phyloP scores from a whole-genome alignment of 331 rosid genomes.

The Prunus yedoensis region DNA sequence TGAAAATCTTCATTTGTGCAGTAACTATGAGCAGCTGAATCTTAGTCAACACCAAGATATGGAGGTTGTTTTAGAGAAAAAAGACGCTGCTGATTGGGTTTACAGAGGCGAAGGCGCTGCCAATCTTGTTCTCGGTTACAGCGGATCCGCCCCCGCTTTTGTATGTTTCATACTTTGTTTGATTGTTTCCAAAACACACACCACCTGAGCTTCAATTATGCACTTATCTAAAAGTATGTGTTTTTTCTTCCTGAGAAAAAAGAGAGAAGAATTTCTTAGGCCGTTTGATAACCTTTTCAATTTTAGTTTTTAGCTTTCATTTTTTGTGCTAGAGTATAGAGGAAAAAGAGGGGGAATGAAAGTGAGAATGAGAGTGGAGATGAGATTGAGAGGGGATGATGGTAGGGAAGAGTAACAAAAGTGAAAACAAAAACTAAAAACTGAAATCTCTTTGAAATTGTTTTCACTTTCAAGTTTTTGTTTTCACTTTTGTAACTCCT shows the following conservation, averaged over 20 bases:
- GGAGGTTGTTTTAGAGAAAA: constrained; percentile 47
- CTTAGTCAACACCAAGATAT: constrained; percentile 18
- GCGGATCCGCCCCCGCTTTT: constrained; percentile 61
- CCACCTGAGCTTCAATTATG: not conserved
- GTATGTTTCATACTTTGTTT: constrained; percentile 36
- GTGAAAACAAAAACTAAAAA: no score
- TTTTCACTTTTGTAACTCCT: no score
- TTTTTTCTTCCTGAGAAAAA: not conserved
- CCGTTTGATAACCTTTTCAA: no score
- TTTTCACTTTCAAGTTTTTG: no score
- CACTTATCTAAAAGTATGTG: not conserved
- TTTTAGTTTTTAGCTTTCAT: no score
- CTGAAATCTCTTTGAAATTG: no score
- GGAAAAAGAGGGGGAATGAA: no score
- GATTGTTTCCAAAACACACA: not conserved
- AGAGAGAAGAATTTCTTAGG: not conserved
- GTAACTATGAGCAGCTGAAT: not conserved
- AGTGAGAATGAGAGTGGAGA: no score
- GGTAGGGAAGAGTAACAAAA: no score
- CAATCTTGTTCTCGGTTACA: constrained; percentile 78
- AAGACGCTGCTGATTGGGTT: constrained; percentile 67
- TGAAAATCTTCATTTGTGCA: not conserved
- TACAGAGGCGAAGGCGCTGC: constrained; percentile 98
- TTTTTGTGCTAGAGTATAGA: no score
- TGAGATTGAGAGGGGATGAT: no score